Conservation (phyloP, 768 basidiomycete species). For the Xanthoconium stramineum region DNA sequence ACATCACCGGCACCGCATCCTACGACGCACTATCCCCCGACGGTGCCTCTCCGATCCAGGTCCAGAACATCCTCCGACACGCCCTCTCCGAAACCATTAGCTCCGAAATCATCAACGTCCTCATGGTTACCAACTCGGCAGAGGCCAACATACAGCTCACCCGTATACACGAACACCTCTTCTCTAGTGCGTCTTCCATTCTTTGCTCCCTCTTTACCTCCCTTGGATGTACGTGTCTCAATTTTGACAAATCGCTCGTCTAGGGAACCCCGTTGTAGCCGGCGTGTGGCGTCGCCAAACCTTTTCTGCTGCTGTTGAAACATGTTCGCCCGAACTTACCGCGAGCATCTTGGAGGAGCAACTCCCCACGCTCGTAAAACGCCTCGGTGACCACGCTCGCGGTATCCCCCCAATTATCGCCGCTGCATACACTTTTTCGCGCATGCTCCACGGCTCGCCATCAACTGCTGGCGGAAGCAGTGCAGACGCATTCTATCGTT, state of each 20-base stretch:
- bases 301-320: slow-evolving; percentile 41
- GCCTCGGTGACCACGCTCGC: slow-evolving; percentile 43
- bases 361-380: slow-evolving; percentile 58
- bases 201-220: neutral
- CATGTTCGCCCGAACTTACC: slow-evolving; percentile 69
- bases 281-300: slow-evolving; percentile 65
- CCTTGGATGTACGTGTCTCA: neutral
- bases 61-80: slow-evolving; percentile 78
- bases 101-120: slow-evolving; percentile 78
- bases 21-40: slow-evolving; percentile 39
- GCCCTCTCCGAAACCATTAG: slow-evolving; percentile 71
- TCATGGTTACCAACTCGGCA: slow-evolving; percentile 80
- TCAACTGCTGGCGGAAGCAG: slow-evolving; percentile 38
- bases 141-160: slow-evolving; percentile 85
- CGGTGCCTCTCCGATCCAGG: slow-evolving; percentile 60
- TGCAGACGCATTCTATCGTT: slow-evolving; percentile 75
- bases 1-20: slow-evolving; percentile 46
- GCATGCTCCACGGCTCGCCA: slow-evolving; percentile 79
- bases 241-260: neutral
- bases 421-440: slow-evolving; percentile 73
- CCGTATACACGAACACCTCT: slow-evolving; percentile 85
- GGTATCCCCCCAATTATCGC: slow-evolving; percentile 61
- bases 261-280: slow-evolving; percentile 86
- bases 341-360: slow-evolving; percentile 66
- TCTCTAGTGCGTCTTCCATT: slow-evolving; percentile 57